Evolutionary conservation across 106 monocot genomes (phyloP), one percentile per base, ranked within the genome.

Genomic region (Narthecium ossifragum): DNA sequence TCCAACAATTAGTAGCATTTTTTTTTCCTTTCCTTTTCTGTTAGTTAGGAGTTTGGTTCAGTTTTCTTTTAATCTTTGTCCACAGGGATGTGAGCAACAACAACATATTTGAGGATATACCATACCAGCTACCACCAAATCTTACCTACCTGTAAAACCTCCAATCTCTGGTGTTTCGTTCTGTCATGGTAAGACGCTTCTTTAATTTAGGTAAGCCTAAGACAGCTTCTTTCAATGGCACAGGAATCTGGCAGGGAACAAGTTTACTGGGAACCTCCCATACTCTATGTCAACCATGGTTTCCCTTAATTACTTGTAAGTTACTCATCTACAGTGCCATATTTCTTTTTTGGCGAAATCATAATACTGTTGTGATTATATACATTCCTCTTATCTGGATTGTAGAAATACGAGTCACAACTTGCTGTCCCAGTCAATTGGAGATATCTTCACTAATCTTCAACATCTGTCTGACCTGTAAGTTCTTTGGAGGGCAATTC

Each of bases 41-140:
- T n/a, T n/a, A n/a, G n/a, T n/a, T n/a, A n/a, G n/a, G n/a, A n/a
- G n/a, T n/a, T n/a, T n/a, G n/a, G n/a, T n/a, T n/a, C n/a, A n/a
- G n/a, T 73, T 4, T 20, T 6, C 8, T 51, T 57, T 15, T 24
- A 67, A 54, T 18, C 38, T 23, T 34, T 64, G 6, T 46, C 61
- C 9, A 34, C 34, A 93, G 92, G 81, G 92, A 93, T 74, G 3
- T 93, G 55, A 88, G 92, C 80, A 72, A 70, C 67, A 93, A 93
- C 67, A 53, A 77, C 62, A 82, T 93, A 72, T 76, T 75, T 51
- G 85, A 82, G 12, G 52, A 59, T 15, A 69, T 93, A 22, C 88
- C 93, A 10, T 93, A 88, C 64, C 93, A 93, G 51, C 50, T 93
- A 38, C 93, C 93, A 6, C 82, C 85, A 50, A 93, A 93, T 72